Base-by-base conservation (phyloP, 177 flowering plant species). In the Telopea speciosissima region DNA sequence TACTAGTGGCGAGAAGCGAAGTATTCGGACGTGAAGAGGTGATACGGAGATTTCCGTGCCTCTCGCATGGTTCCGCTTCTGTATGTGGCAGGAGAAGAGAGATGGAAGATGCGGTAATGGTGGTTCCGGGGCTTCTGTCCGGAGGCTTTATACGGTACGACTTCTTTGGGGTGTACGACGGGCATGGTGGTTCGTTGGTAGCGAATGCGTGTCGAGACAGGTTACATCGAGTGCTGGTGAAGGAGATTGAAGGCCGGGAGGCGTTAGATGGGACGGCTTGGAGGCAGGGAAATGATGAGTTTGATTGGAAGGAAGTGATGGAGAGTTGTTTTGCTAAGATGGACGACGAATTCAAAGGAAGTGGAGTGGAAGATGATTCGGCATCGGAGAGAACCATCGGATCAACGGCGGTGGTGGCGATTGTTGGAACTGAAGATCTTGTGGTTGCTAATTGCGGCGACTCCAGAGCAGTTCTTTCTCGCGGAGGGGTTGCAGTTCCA, bases 51-150 rank as follows among this genome's bases (percentile, higher is more conserved):
- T 42, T 60, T 4, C 12, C 62, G 66, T 25, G 74, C 42, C 19
- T 21, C 44, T 61, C 77, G 36, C 79, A 90, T 71, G 91, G 95
- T 5, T 60, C 67, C 65, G 78, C 83, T 16, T 86, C 93, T n/a
- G 74, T 86, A 58, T 85, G 89, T 16, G 97, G 97, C 3, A 45
- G 91, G 73, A 76, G 93, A 76, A 84, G 85, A 58, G 91, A 86
- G 76, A 91, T 91, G 97, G 95, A 91, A 73, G 97, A 91, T 33
- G 80, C 88, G 14, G 88, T 87, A 72, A 79, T 77, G 33, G 87
- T 78, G 63, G 83, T 81, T 76, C 67, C 74, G 24, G 85, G 83
- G 70, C 82, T 85, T 33, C 1, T 67, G 56, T 21, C n/a, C 9
- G 59, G 12, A 1, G 75, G 67, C 0, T 65, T 45, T 0, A 62